Percentiles rank a stretch among this genome's conserved stretches.
phyloP scores from a whole-genome alignment of 176 grass and related monocot species.

The Raddia distichophylla region DNA sequence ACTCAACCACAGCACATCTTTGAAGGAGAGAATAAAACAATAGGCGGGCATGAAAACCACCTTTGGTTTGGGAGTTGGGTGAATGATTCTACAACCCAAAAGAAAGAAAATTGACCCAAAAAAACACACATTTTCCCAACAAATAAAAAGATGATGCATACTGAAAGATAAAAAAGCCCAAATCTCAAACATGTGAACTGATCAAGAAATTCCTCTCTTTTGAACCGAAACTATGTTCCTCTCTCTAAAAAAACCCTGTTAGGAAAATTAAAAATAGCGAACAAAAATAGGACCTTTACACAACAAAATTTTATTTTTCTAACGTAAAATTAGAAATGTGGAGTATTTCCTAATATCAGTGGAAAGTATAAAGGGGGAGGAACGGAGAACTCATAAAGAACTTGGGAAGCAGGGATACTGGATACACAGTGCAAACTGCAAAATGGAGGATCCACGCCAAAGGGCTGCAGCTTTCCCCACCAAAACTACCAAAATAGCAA shows the following conservation, averaged over 20 bases:
- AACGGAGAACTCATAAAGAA: background rate
- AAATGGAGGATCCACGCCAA: background rate
- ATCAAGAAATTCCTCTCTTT: background rate
- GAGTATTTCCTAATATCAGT: background rate
- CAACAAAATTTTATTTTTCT: background rate
- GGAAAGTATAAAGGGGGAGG: background rate
- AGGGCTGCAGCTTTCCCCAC: constrained; percentile 1
- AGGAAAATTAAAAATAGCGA: background rate
- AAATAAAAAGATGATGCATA: background rate
- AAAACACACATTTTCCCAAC: background rate
- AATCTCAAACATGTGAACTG: constrained; percentile 2
- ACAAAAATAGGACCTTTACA: background rate
- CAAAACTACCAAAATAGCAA: background rate
- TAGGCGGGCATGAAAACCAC: background rate
- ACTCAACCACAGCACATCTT: background rate
- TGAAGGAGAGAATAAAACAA: background rate
- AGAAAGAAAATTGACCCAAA: constrained; percentile 13
- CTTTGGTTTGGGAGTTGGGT: background rate
- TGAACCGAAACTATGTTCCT: no score
- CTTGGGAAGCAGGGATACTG: background rate
- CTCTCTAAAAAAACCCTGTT: background rate
- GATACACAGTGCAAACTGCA: background rate
- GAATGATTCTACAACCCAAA: background rate
- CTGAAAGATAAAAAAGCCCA: background rate
- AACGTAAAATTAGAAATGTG: background rate